Conservation (phyloP, 495 filamentous ascomycete genomes). For the Aspergillus kassunensis region DNA sequence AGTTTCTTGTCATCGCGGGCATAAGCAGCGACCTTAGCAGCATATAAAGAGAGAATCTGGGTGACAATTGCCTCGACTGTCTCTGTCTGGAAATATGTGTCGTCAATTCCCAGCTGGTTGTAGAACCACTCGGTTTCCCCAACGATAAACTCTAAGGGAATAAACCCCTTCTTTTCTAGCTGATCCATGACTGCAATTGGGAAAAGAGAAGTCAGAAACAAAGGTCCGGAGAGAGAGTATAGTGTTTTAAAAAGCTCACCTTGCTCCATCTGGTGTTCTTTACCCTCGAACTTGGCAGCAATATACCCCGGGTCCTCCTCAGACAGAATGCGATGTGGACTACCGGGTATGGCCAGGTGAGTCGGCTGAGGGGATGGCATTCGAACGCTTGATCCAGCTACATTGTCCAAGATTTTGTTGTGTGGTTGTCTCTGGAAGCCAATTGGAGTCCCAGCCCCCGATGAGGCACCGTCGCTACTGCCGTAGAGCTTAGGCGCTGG, state of each 20-base stretch:
- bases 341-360: conserved; percentile 72
- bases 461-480: conserved; percentile 33
- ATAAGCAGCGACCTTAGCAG: conserved; percentile 93
- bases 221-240: not conserved
- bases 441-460: conserved; percentile 43
- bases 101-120: conserved; percentile 93
- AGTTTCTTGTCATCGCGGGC: conserved; percentile 89
- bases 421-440: conserved; percentile 48
- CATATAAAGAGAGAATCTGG: conserved; percentile 93
- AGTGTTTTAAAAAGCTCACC: conserved; percentile 62
- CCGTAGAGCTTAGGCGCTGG: conserved; percentile 34
- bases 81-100: conserved; percentile 98
- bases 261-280: conserved; percentile 86
- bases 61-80: conserved; percentile 81
- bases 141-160: conserved; percentile 77
- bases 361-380: conserved; percentile 88
- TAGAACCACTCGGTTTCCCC: conserved; percentile 95
- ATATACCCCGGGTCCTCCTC: conserved; percentile 94
- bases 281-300: conserved; percentile 91
- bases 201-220: not conserved
- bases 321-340: conserved; percentile 63
- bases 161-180: conserved; percentile 76
- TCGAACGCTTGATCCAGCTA: conserved; percentile 54
- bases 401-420: conserved; percentile 62
- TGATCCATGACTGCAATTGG: conserved; percentile 60